Percentiles rank a stretch among this genome's conserved stretches.
Evolutionary conservation across 768 basidiomycete genomes (phyloP).

Genomic region (Omphalotus guepiniiformis): DNA sequence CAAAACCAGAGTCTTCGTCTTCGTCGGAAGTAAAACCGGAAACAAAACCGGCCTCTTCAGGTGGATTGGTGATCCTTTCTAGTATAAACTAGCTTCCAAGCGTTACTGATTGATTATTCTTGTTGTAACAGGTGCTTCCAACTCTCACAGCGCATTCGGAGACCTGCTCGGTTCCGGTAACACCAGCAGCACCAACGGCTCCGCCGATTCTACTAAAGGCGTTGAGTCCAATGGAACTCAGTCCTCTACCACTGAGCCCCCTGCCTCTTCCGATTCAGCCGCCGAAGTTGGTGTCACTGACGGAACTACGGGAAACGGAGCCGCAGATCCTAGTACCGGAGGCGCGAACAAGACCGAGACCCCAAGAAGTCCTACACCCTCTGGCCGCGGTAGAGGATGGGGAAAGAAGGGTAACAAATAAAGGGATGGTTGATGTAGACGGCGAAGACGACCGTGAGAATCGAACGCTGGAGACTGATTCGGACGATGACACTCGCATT

Average conservation of each 20-base stretch:
- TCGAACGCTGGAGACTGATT: not conserved
- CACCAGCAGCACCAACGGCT: not conserved
- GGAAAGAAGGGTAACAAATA: not conserved
- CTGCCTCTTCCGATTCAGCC: slow-evolving; percentile 2
- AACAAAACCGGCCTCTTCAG: slow-evolving; percentile 1
- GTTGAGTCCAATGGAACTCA: not conserved
- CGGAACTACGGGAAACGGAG: slow-evolving; percentile 3
- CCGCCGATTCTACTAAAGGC: not conserved
- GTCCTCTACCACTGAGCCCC: not conserved
- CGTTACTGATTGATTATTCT: slow-evolving; percentile 1
- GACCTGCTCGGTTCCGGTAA: not conserved
- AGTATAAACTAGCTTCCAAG: not conserved
- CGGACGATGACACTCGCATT: slow-evolving; percentile 3
- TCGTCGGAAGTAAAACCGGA: too few relatives aligned
- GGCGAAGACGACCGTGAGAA: not conserved
- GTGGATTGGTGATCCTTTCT: slow-evolving; percentile 11
- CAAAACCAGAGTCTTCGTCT: too few relatives aligned
- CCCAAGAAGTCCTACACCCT: slow-evolving; percentile 5
- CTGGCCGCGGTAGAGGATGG: not conserved
- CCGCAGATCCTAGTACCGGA: slow-evolving; percentile 1
- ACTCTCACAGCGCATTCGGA: slow-evolving; percentile 1
- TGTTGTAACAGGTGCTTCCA: slow-evolving; percentile 2
- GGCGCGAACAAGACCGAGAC: slow-evolving; percentile 1
- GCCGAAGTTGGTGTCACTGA: not conserved
- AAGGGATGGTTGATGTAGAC: not conserved